Conservation (phyloP, 495 filamentous ascomycete species). For the Penicilliopsis zonata region DNA sequence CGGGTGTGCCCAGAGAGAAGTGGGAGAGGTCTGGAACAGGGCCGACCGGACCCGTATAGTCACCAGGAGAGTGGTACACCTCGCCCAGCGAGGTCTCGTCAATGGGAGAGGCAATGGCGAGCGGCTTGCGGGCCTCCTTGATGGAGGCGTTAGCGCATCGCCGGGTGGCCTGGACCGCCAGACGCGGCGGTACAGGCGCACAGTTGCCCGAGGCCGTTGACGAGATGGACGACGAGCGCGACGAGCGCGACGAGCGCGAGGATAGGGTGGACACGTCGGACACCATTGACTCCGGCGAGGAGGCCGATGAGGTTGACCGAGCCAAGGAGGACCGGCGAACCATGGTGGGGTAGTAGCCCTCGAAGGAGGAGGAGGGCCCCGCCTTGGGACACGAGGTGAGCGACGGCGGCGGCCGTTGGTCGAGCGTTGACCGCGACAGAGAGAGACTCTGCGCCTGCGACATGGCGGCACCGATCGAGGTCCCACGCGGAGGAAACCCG, state of each 20-base stretch:
- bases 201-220: conserved; percentile 53
- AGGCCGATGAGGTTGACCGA: conserved; percentile 62
- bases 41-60: conserved; percentile 39
- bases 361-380: conserved; percentile 31
- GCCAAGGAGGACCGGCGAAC: conserved; percentile 65
- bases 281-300: conserved; percentile 85
- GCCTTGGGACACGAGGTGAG: conserved; percentile 42
- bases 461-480: conserved; percentile 73
- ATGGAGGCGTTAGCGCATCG: conserved; percentile 54
- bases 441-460: conserved; percentile 55
- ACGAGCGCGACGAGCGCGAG: conserved; percentile 47
- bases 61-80: conserved; percentile 48
- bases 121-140: conserved; percentile 27
- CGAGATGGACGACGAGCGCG: conserved; percentile 63
- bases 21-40: conserved; percentile 38
- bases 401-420: conserved; percentile 35
- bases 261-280: conserved; percentile 60
- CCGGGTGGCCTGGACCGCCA: conserved; percentile 76
- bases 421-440: conserved; percentile 50
- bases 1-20: conserved; percentile 36
- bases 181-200: conserved; percentile 50
- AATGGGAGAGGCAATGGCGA: conserved; percentile 28
- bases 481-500: conserved; percentile 37
- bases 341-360: conserved; percentile 34
- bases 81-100: conserved; percentile 39